A percentile compares a stretch with the other conserved stretches of the same genome.
These are phyloP conservation scores for Leccinum subgranulosum DNA, from an alignment of 768 basidiomycete species.

Conservation along the genomic window DNA sequence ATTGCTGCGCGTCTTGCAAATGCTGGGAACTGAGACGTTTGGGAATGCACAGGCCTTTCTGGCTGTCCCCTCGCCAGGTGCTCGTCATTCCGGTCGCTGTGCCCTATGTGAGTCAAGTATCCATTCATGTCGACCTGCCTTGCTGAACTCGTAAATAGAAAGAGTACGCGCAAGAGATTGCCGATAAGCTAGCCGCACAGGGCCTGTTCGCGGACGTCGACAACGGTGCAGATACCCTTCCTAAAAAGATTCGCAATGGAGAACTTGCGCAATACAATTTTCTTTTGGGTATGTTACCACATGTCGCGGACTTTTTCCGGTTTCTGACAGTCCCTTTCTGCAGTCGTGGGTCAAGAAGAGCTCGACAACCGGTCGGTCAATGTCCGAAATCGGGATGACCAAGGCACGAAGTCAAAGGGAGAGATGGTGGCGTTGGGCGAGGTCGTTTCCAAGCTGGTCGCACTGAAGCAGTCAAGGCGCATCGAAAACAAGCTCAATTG, in stretches of 20 bases:
- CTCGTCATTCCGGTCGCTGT: constrained; percentile 91
- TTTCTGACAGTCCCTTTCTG: constrained; percentile 3
- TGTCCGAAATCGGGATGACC: constrained; percentile 92
- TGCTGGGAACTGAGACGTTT: neutral
- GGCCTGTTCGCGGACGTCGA: constrained; percentile 92
- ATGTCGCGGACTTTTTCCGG: neutral
- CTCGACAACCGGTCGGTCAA: constrained; percentile 85
- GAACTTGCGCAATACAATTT: constrained; percentile 99
- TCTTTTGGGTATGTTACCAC: constrained; percentile 70
- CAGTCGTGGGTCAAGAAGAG: constrained; percentile 96
- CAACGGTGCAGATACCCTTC: constrained; percentile 86
- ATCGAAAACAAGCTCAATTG: constrained; percentile 50
- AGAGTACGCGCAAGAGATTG: constrained; percentile 85
- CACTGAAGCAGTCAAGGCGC: constrained; percentile 60
- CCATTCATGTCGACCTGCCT: neutral
- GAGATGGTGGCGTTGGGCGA: constrained; percentile 73
- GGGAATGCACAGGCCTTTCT: constrained; percentile 76
- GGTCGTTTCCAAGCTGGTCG: constrained; percentile 64
- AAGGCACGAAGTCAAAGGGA: constrained; percentile 77
- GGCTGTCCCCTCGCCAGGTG: constrained; percentile 96
- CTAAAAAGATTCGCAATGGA: constrained; percentile 96
- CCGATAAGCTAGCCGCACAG: constrained; percentile 55
- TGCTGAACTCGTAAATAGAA: constrained; percentile 45
- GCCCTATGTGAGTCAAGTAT: constrained; percentile 64
- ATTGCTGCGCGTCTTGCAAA: neutral